A percentile compares a stretch with the other conserved stretches of the same genome.
These are phyloP conservation scores for Eucalyptus sp. DNA, from an alignment of 345 rosid genomes.

Conservation along the genomic window DNA sequence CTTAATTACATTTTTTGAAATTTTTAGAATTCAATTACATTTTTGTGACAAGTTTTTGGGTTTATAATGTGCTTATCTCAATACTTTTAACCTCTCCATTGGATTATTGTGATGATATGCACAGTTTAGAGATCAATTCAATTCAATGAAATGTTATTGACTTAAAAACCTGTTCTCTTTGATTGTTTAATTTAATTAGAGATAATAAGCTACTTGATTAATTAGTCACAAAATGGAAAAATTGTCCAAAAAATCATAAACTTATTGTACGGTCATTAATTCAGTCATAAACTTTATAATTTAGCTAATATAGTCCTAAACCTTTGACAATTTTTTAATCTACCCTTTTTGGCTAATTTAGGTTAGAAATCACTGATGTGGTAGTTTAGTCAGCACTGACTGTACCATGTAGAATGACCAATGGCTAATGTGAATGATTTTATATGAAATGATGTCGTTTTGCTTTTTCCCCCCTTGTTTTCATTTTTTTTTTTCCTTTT, in stretches of 20 bases:
- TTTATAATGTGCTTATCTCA: no score
- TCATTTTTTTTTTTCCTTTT: no score
- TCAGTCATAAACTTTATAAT: no score
- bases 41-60: no score
- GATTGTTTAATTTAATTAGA: background rate
- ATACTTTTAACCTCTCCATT: background rate
- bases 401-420: no score
- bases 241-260: fast-evolving
- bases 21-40: no score
- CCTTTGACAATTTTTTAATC: no score
- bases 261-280: fast-evolving
- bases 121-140: fast-evolving
- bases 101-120: background rate
- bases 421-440: no score
- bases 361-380: fast-evolving
- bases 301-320: background rate
- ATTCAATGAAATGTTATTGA: background rate
- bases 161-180: background rate
- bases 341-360: no score
- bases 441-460: no score
- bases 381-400: fast-evolving
- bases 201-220: background rate
- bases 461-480: fast-evolving
- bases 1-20: no score
- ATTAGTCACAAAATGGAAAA: background rate